phyloP scores from a whole-genome alignment of 129 eudicot genomes.

The Flaveria sonorensis region DNA sequence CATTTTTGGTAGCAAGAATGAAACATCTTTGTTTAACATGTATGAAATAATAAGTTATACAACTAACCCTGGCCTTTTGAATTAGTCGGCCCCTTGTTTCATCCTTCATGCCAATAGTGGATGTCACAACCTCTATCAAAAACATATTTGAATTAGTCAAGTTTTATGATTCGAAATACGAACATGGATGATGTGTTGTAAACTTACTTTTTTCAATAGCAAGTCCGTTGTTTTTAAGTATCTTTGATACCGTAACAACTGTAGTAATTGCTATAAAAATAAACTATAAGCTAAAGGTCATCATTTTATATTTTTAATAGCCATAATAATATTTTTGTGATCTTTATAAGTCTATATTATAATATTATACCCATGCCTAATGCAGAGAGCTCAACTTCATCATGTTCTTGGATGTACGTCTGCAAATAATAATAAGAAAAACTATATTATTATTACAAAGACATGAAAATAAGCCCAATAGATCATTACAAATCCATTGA shows the following conservation, averaged over 20 bases:
- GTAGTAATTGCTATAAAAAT: constrained; percentile 74
- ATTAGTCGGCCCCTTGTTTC: constrained; percentile 73
- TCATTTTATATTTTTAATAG: background rate
- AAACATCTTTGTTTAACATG: too few species aligned
- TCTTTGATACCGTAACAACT: constrained; percentile 83
- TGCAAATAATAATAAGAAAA: constrained; percentile 31
- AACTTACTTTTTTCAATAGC: constrained; percentile 79
- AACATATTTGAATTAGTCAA: background rate
- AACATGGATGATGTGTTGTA: background rate
- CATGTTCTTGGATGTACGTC: constrained; percentile 87
- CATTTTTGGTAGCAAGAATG: too few species aligned
- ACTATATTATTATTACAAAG: background rate
- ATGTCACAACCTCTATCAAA: constrained; percentile 68
- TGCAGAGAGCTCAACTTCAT: constrained; percentile 88
- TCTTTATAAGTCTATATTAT: background rate
- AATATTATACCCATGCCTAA: constrained; percentile 80
- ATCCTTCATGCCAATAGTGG: constrained; percentile 86
- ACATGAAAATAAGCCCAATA: background rate
- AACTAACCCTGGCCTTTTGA: constrained; percentile 85
- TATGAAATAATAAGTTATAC: background rate
- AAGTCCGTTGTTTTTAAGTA: constrained; percentile 78
- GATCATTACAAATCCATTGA: background rate
- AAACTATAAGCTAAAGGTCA: background rate
- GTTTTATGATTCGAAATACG: background rate
- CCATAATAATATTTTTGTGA: background rate